Conservation (phyloP, 2,329 filamentous ascomycete genomes). For the Cyphellophora attinorum region DNA sequence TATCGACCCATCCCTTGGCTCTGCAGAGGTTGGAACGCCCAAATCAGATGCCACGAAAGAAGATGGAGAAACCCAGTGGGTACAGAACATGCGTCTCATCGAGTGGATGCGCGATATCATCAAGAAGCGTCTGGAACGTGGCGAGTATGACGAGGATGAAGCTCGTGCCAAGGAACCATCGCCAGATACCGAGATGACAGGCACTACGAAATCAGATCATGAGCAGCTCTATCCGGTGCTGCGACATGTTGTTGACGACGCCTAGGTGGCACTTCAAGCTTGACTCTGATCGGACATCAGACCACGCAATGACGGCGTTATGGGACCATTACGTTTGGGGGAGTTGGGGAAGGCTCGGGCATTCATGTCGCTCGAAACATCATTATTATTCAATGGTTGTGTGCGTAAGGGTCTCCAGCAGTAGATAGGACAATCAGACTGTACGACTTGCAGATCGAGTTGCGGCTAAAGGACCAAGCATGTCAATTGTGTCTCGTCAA, state of each 20-base stretch:
- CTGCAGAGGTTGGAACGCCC: constrained; percentile 13
- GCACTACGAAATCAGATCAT: constrained; percentile 18
- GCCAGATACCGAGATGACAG: constrained; percentile 37
- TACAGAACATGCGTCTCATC: constrained; percentile 55
- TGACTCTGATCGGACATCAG: no score
- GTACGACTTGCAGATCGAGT: no score
- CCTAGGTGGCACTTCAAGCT: constrained; percentile 4
- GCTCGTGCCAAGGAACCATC: constrained; percentile 14
- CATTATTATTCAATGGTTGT: no score
- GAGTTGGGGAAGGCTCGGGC: no score
- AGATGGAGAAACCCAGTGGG: constrained; percentile 38
- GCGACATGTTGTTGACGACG: constrained; percentile 15
- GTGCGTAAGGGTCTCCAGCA: no score
- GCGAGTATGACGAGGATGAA: constrained; percentile 34
- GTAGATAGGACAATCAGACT: no score
- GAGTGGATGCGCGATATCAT: constrained; percentile 51
- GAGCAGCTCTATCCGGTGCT: constrained; percentile 19
- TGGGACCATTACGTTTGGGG: no score
- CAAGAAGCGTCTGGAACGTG: constrained; percentile 43
- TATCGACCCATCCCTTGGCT: constrained; percentile 18
- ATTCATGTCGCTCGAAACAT: no score
- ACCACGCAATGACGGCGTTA: no score
- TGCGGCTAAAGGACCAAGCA: no score
- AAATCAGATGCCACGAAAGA: constrained; percentile 21
- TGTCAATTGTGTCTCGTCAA: no score